Base-by-base conservation (phyloP, 2,329 filamentous ascomycete genomes). In the Cucurbitaria berberidis region DNA sequence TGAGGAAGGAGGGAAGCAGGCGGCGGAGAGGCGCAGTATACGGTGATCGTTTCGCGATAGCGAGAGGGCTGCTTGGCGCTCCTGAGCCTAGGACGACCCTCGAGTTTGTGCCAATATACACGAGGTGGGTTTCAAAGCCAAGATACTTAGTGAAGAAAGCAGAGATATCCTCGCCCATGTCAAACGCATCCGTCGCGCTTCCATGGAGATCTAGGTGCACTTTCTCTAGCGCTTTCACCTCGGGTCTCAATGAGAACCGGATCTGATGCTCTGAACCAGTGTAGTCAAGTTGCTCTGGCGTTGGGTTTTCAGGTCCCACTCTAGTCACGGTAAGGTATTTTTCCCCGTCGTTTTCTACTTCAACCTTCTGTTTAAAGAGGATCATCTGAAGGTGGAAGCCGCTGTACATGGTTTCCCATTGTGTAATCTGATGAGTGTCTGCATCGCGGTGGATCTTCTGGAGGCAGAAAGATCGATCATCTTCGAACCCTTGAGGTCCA, bases 131-230 rank as follows among this genome's bases (percentile, higher is more conserved):
- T 4, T 77, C 50, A 15, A 57, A 59, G n/a, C 53, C 50, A 3
- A 59, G 16, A 10, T 73, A 66, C 86, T 88, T 77, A 15, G 83
- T 84, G 76, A 93, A 90, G 87, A 89, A 92, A 21, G 73, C 72
- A 84, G 65, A 83, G 86, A 24, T 72, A 51, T 2, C 48, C 19
- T 76, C 64, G 3, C 85, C 86, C 86, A 91, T 89, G 45, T 85
- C 80, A 67, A 86, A 89, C 1, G 81, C 87, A 10, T 73, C 73
- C 1, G 84, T 83, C 0, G 79, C 71, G 66, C 86, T 89, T 46
- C 77, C 74, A 60, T 89, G 83, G 65, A 92, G 81, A 36, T 79
- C 76, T 48, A 91, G 74, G 3, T 81, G 74, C 1, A 87, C 65
- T 22, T 72, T 73, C 0, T 79, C 71, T 2, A 89, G 74, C 0